phyloP scores from a whole-genome alignment of 2,329 filamentous ascomycete species.

The Clarireedia homoeocarpa region DNA sequence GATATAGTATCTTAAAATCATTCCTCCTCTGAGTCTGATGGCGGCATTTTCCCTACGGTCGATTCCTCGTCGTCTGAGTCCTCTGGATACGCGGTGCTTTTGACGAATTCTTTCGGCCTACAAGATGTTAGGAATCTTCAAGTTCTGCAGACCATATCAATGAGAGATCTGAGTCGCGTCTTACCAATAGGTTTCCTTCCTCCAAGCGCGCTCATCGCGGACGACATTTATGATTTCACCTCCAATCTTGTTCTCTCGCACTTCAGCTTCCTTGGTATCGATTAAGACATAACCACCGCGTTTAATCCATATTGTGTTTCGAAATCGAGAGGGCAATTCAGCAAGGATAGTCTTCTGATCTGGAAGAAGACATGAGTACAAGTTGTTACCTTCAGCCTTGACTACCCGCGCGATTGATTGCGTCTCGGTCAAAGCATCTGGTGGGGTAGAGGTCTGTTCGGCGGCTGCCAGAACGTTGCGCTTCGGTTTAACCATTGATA shows the following conservation, averaged over 20 bases:
- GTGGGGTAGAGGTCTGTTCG: constrained; percentile 58
- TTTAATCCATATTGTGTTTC: constrained; percentile 90
- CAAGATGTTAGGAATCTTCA: constrained; percentile 3
- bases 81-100: constrained; percentile 50
- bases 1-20: constrained; percentile 18
- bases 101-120: constrained; percentile 76
- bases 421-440: constrained; percentile 48
- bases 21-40: constrained; percentile 70
- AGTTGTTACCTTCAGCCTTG: constrained; percentile 79
- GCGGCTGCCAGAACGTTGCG: constrained; percentile 71
- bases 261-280: constrained; percentile 58
- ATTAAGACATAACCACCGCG: constrained; percentile 81
- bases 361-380: constrained; percentile 73
- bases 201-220: constrained; percentile 83
- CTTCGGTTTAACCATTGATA: constrained; percentile 64
- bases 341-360: constrained; percentile 59
- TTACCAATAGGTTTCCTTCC: constrained; percentile 82
- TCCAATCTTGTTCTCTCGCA: constrained; percentile 65
- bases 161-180: neutral
- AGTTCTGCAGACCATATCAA: neutral
- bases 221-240: constrained; percentile 94
- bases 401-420: constrained; percentile 69
- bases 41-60: constrained; percentile 76
- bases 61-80: constrained; percentile 70
- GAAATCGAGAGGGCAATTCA: constrained; percentile 77